These are phyloP conservation scores for Phytophthora agathidicida DNA, from an alignment of 352 stramenopile genomes.

Conservation along the genomic window DNA sequence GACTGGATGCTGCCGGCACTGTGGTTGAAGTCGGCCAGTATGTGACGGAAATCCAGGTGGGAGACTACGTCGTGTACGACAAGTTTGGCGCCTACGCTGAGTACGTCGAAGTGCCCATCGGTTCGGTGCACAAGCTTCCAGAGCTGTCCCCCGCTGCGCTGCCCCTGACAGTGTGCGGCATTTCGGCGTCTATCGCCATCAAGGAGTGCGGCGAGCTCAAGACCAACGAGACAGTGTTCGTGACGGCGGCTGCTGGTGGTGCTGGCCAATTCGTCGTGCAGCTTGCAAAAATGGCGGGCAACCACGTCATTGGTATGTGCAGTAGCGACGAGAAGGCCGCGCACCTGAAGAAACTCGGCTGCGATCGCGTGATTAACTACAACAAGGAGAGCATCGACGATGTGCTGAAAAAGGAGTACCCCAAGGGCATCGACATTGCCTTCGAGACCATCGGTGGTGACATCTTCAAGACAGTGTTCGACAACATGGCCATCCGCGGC, in stretches of 20 bases:
- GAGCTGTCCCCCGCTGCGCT: constrained; percentile 31
- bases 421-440: constrained; percentile 30
- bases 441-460: constrained; percentile 37
- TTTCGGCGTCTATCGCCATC: constrained; percentile 56
- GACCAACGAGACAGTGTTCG: constrained; percentile 58
- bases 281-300: constrained; percentile 76
- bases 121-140: constrained; percentile 34
- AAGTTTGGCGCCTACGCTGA: constrained; percentile 42
- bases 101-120: constrained; percentile 47
- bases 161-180: constrained; percentile 48
- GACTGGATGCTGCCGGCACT: constrained; percentile 46
- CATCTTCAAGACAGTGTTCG: constrained; percentile 46
- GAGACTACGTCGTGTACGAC: constrained; percentile 48
- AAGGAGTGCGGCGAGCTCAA: constrained; percentile 54
- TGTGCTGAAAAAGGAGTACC: constrained; percentile 43
- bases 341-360: constrained; percentile 60
- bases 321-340: constrained; percentile 84
- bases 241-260: constrained; percentile 63
- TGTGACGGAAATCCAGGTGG: constrained; percentile 46
- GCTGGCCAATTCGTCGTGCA: constrained; percentile 83
- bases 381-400: constrained; percentile 48
- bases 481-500: constrained; percentile 51
- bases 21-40: constrained; percentile 41
- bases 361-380: constrained; percentile 84
- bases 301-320: constrained; percentile 78